These are phyloP conservation scores for Trichoderma pleuroti DNA, from an alignment of 2,329 filamentous ascomycete species.

Conservation along the genomic window DNA sequence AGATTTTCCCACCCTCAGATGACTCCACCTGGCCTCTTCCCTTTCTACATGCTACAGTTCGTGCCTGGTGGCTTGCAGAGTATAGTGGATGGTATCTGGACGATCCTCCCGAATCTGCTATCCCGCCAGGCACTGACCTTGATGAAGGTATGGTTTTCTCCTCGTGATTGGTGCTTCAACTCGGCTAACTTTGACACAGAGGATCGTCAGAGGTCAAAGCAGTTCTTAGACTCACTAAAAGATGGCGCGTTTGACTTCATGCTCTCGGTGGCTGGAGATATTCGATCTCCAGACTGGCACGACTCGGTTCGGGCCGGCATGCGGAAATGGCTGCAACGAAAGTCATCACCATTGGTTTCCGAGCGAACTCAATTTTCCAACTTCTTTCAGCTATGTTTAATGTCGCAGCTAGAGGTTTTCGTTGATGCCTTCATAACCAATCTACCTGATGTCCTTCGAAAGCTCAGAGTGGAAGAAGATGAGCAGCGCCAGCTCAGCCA, in stretches of 20 bases:
- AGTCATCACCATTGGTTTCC: slow-evolving; percentile 64
- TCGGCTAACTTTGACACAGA: slow-evolving; percentile 45
- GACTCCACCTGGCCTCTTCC: slow-evolving; percentile 68
- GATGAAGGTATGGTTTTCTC: slow-evolving; percentile 46
- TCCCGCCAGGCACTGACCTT: slow-evolving; percentile 59
- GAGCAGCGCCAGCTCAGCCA: slow-evolving; percentile 71
- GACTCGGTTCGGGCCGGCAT: slow-evolving; percentile 82
- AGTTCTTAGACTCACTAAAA: slow-evolving; percentile 73
- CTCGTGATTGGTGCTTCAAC: neutral
- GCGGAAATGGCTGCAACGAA: slow-evolving; percentile 76
- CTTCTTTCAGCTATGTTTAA: slow-evolving; percentile 68
- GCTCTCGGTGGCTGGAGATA: slow-evolving; percentile 76
- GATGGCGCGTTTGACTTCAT: slow-evolving; percentile 93
- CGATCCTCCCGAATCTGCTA: slow-evolving; percentile 56
- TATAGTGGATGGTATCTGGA: slow-evolving; percentile 89
- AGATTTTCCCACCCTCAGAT: slow-evolving; percentile 64
- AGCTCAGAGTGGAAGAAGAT: slow-evolving; percentile 83
- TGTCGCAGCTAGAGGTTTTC: slow-evolving; percentile 81
- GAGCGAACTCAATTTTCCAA: slow-evolving; percentile 67
- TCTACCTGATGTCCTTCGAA: slow-evolving; percentile 85
- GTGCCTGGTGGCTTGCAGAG: slow-evolving; percentile 85
- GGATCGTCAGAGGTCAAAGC: slow-evolving; percentile 65
- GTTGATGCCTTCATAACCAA: slow-evolving; percentile 93
- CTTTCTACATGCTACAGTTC: slow-evolving; percentile 73
- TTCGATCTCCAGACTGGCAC: slow-evolving; percentile 78